Base-by-base conservation (phyloP, 2,329 filamentous ascomycete genomes). In the Akanthomyces dipterigenus region DNA sequence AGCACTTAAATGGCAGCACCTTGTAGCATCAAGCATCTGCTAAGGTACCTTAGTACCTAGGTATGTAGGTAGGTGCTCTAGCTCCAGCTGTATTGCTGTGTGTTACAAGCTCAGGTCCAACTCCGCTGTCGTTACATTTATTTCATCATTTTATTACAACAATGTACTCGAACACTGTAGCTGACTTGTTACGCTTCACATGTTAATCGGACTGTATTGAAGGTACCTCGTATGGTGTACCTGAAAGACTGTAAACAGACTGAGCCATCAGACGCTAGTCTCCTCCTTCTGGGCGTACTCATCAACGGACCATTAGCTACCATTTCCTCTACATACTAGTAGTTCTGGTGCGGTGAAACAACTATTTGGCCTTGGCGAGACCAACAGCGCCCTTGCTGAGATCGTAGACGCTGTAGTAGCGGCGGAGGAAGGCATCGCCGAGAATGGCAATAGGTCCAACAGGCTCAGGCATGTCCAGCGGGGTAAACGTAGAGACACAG, bases 401-500 rank as follows among this genome's bases (percentile, higher is more conserved):
- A 77, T 99, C 91, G 75, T 99, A 99, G 72, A 99, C 89, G 66
- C 91, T 96, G 85, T 98, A 98, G 83, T 88, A 96, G 74, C 83
- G 89, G 77, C 91, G 87, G 72, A 89, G 81, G 83, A 89, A 90
- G 54, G 87, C 90, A 75, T 96, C 92, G 71, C 95, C 95, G 28
- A 99, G 87, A 66, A 99, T 99, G 64, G 91, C 93, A 66, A 99
- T 86, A 68, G 95, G 95, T 51, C 95, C 93, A 63, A 89, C 88
- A 43, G 92, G 92, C 72, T 88, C 89, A 62, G 92, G 89, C 79
- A 91, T 87, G 75, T 93, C 95, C 88, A 98, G 96, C 70, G 92
- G 93, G 87, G 96, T 96, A 80, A 99, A 96, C 68, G 91, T 90
- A 65, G 92, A 97, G 77, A 99, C 96, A 78, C 95, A 99, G 74